Base-by-base conservation (phyloP, 352 stramenopile genomes). In the Halophytophthora batemanensis region DNA sequence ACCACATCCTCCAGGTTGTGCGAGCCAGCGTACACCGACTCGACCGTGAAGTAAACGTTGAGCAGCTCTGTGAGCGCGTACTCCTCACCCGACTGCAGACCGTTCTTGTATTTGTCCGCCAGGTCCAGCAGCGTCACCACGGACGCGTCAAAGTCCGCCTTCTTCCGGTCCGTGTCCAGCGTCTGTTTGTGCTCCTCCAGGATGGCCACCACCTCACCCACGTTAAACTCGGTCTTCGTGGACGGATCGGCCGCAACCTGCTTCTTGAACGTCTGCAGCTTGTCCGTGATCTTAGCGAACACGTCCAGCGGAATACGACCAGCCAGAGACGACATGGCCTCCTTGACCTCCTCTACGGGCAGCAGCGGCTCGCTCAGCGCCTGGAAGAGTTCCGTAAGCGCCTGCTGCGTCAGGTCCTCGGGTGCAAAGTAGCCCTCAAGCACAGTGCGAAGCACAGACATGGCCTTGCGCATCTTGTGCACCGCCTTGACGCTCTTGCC, bases 311-410 rank as follows among this genome's bases (percentile, higher is more conserved):
- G 93, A 53, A 99, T 98, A 52, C 96, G 86, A n/a, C 96, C 94
- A 36, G 90, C 96, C 6, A 99, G 82, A 7, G 98, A 90, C 28
- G 96, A 98, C 55, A 99, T 83, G 22, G 95, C 87, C 61, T 98
- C 97, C 65, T 99, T 96, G 51, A 99, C 90, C 83, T 99, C 96
- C 34, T 96, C 82, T 11, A 95, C 73, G 7, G 88, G 86, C 21
- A 97, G 59, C n/a, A 95, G 61, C 6, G 76, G 76, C 54, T 87
- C 71, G 14, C 64, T 69, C 6, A 93, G 68, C 28, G 76, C 68
- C 23, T 75, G 52, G 37, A 95, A 95, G 41, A 96, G 66, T 69
- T 98, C 84, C 2, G 68, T 82, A 12, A 98, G 70, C 19, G 96
- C 95, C 47, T 74, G 69, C 19, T 86, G 57, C 37, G 97, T 75